Base-by-base conservation (phyloP, 176 grass and related monocot species). In the Aegilops sharonensis region DNA sequence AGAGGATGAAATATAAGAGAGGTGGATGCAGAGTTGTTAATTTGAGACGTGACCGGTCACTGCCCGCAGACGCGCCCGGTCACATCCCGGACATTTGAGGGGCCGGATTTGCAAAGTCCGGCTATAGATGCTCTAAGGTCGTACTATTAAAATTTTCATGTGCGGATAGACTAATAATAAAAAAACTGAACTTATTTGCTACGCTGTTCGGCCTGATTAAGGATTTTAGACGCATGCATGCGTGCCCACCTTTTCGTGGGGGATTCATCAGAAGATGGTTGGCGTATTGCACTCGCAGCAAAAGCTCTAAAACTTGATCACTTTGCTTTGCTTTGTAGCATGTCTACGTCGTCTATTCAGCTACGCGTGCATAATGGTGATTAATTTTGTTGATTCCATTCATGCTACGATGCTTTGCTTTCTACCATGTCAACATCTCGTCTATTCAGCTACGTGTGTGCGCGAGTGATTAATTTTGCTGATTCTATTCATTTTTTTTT, bases 181-280 rank as follows among this genome's bases (percentile, higher is more conserved):
- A 1, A 14, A 48, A 13, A 6, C 11, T 60, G 23, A 37, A 12
- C 3, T 14, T 2, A 3, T 25, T 75, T 68, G 62, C 12, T n/a
- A 31, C n/a, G 3, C n/a, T 31, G 18, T 78, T 90, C 64, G 72
- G 56, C 64, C 40, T 86, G 68, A 90, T 72, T 78, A 65, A 90
- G 79, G 84, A 72, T 83, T 83, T 90, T 50, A 13, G 64, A 43
- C 23, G 64, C 72, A 63, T 52, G 30, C 6, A 11, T 75, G 27
- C 3, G 11, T 47, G 43, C 43, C 43, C 1, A 10, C 0, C 25
- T 47, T 27, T 12, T 48, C 21, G 8, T 64, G 15, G 36, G 36
- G 45, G 18, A 11, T 64, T 64, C 21, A 69, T 11, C 15, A 42
- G 36, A 8, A 59, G 65, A 81, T 5, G 63, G 88, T 86, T 77